Evolutionary conservation across 495 filamentous ascomycete genomes (phyloP), one percentile per base, ranked within the genome.

Genomic region (Neurospora sp.): DNA sequence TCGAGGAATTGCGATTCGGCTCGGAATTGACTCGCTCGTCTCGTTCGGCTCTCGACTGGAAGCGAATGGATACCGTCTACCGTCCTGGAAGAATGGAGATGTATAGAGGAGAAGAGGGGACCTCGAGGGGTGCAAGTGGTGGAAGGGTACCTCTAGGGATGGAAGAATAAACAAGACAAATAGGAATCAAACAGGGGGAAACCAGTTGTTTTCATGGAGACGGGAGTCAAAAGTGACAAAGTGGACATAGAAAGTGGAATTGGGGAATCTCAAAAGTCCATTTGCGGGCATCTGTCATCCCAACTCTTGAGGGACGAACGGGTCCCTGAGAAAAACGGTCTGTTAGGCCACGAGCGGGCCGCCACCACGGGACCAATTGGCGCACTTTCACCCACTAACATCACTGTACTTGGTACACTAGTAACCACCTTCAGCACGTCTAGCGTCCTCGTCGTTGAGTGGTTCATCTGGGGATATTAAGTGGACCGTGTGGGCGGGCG

Each of bases 191-290:
- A 61, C 53, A 61, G 53, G 53, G 53, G 53, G 12, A 16, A 31
- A 61, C 53, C 53, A 31, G 53, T 61, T 22, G 53, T 48, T 68
- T 69, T 40, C 40, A 61, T 69, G 53, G 38, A 74, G 61, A 76
- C 27, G 27, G 27, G 72, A 71, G 77, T 61, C 53, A 61, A 61
- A 73, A 74, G 74, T 73, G 76, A 71, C 48, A 39, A n/a, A 59
- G 46, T 70, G 27, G 27, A 66, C 16, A 70, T 40, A 39, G 75
- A 71, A 71, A 71, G 68, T 74, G 72, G 48, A 41, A 20, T 71
- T 41, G 73, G 59, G 61, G 71, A 40, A 46, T 39, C 37, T 38
- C 42, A 44, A 46, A 73, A 40, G 69, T 31, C 40, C 73, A 72
- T 69, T 74, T 72, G 16, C 42, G 16, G 7, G 18, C 53, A 16